These are phyloP conservation scores for Candida incommunis DNA, from an alignment of 805 yeast genomes.

Conservation along the genomic window DNA sequence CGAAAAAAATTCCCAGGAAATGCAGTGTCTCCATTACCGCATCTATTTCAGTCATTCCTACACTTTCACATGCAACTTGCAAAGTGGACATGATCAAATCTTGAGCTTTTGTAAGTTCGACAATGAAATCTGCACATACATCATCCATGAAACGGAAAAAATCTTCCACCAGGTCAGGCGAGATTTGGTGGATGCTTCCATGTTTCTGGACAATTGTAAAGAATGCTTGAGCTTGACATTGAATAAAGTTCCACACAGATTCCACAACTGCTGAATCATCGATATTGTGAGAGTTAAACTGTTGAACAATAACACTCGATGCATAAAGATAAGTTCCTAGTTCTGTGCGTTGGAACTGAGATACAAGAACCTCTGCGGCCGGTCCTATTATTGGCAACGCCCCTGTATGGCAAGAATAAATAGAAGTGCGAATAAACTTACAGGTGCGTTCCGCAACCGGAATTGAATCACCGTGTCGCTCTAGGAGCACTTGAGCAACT, in stretches of 20 bases:
- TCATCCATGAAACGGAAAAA: conserved; percentile 74
- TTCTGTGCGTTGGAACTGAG: background rate
- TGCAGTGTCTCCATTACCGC: conserved; percentile 58
- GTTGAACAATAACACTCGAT: background rate
- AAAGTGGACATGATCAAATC: conserved; percentile 30
- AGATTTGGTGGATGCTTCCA: conserved; percentile 13
- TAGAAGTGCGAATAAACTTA: background rate
- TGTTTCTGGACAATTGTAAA: conserved; percentile 22
- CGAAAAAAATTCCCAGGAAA: conserved; percentile 53
- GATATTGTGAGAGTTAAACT: background rate
- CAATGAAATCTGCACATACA: conserved; percentile 36
- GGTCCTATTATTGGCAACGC: background rate
- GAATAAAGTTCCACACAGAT: background rate
- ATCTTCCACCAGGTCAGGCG: conserved; percentile 73
- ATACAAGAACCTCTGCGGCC: background rate
- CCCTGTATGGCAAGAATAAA: background rate
- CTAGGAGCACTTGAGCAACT: conserved; percentile 32
- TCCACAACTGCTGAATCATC: background rate
- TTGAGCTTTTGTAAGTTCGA: conserved; percentile 30
- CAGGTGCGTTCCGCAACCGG: conserved; percentile 32
- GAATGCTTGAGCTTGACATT: conserved; percentile 49
- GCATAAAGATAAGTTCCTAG: background rate
- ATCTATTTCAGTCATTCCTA: conserved; percentile 49
- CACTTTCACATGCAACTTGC: conserved; percentile 43
- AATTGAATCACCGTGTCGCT: conserved; percentile 39